Conservation (phyloP, 192 early-diverging fungal genomes). For the Allomyces javanicus region DNA sequence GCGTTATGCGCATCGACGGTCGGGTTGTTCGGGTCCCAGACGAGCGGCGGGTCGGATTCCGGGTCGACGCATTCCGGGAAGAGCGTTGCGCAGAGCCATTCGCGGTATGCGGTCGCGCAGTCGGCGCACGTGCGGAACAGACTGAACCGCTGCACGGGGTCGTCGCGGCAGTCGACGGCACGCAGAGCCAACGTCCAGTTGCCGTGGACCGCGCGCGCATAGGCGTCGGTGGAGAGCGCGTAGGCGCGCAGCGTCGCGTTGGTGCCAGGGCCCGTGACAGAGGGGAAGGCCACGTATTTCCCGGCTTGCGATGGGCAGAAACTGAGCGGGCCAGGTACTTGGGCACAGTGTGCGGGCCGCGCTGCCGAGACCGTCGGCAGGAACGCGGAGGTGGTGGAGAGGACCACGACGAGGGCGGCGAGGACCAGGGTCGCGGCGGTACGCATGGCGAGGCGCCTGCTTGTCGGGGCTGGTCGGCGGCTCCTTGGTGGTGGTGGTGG, state of each 20-base stretch:
- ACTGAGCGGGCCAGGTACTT: too few relatives aligned
- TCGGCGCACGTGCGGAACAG: neutral
- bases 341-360: too few relatives aligned
- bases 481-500: too few relatives aligned
- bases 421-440: too few relatives aligned
- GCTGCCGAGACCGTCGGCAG: too few relatives aligned
- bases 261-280: too few relatives aligned
- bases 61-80: neutral
- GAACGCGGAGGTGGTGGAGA: too few relatives aligned
- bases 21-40: neutral
- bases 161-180: neutral
- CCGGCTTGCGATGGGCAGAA: too few relatives aligned
- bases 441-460: too few relatives aligned
- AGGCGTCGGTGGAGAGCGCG: neutral
- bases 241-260: neutral
- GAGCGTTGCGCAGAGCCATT: neutral
- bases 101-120: neutral
- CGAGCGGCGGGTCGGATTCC: neutral
- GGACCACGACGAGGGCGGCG: too few relatives aligned
- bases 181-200: neutral
- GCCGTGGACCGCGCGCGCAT: neutral
- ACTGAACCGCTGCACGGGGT: neutral
- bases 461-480: too few relatives aligned
- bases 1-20: neutral
- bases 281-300: too few relatives aligned